Base-by-base conservation (phyloP, 495 filamentous ascomycete genomes). In the Sabuloglossum arenarium region DNA sequence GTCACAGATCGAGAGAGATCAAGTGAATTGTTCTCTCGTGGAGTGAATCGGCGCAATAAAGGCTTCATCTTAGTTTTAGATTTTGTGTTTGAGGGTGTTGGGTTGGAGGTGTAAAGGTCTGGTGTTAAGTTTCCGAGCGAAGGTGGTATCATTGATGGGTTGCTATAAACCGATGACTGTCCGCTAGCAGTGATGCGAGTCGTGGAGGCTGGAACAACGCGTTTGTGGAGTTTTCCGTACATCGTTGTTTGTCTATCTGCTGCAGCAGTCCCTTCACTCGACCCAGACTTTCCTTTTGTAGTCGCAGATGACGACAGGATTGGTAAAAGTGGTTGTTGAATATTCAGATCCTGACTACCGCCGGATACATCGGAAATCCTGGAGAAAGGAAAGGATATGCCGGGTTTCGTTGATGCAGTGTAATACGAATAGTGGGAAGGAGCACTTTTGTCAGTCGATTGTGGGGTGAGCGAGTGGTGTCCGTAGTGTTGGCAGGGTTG, bases 1-100 rank as follows among this genome's bases (percentile, higher is more conserved):
- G 73, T 66, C 0, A 71, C 73, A 0, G 75, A 73, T 21, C 73
- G 75, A 21, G 76, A 76, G 21, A 79, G 63, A 59, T 81, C 76
- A 32, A 79, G 69, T 0, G 71, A 67, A 10, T 69, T 66, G 31
- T 68, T 67, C 58, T 74, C 75, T 59, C 72, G 72, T 9, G 68
- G 69, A 21, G 76, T 73, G 45, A 73, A 64, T 58, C 76, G 79
- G 27, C 73, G 73, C n/a, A 78, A 62, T 21, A 79, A 69, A 10
- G 78, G 77, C 60, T 80, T 81, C 59, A 75, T 74, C 59, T 77
- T 74, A 0, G 69, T 66, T 39, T 68, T 56, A 64, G 53, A 37
- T 64, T 69, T 53, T 58, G 42, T 23, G 63, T 59, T 14, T 25
- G 54, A 31, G 14, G 53, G 25, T 14, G 55, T 12, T 14, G 23